Conservation (phyloP, 1,139 yeast genomes). For the Magnusiomyces tetraspermus region DNA sequence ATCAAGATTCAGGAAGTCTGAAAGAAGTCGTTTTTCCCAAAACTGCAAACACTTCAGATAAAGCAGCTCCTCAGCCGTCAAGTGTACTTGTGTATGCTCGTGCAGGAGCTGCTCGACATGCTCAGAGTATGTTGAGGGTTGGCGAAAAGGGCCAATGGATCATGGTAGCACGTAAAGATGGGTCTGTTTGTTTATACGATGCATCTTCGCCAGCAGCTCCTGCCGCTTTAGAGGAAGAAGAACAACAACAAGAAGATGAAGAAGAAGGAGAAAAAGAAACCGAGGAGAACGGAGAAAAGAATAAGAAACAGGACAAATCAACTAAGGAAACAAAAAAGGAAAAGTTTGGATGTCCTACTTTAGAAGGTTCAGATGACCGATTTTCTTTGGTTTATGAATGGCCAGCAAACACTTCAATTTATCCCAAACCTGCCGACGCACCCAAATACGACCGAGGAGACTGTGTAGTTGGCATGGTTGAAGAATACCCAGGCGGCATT, state of each 20-base stretch:
- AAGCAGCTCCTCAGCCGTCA: conserved; percentile 25
- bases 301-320: not conserved
- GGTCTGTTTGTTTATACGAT: conserved; percentile 12
- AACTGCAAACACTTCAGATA: conserved; percentile 29
- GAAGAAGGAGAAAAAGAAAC: not conserved
- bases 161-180: conserved; percentile 13
- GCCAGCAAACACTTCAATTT: conserved; percentile 4
- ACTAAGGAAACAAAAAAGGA: not conserved
- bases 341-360: not conserved
- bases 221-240: not conserved
- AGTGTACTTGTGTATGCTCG: conserved; percentile 22
- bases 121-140: conserved; percentile 21
- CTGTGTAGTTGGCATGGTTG: conserved; percentile 24
- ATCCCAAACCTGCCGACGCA: conserved; percentile 4
- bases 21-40: conserved; percentile 26
- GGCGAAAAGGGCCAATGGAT: conserved; percentile 15
- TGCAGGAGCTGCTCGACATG: conserved; percentile 24
- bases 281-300: not conserved
- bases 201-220: conserved; percentile 1
- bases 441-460: conserved; percentile 19
- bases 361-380: not conserved
- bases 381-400: conserved; percentile 4
- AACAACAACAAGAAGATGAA: not conserved
- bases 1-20: conserved; percentile 33
- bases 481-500: conserved; percentile 5